phyloP scores from a whole-genome alignment of 352 stramenopile species.

The Aphanomyces astaci region DNA sequence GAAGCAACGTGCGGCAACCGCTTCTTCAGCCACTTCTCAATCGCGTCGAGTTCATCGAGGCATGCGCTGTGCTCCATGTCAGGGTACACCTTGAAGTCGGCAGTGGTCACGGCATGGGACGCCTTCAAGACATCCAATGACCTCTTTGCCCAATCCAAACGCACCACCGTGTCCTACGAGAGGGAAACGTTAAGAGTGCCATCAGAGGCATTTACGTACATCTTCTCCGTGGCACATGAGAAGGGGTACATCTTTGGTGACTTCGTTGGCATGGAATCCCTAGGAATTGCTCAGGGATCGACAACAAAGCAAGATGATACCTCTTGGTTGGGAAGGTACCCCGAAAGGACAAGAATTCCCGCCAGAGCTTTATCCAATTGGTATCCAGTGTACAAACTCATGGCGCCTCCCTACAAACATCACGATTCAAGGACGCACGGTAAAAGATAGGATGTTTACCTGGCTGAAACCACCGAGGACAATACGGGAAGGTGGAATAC shows the following conservation, averaged over 20 bases:
- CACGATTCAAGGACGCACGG: neutral
- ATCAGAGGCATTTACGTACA: neutral
- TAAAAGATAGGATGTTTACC: slow-evolving; percentile 7
- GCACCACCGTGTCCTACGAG: slow-evolving; percentile 44
- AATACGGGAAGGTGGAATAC: slow-evolving; percentile 84
- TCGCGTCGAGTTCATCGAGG: slow-evolving; percentile 59
- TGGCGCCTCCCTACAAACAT: slow-evolving; percentile 59
- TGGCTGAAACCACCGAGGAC: slow-evolving; percentile 93
- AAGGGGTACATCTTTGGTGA: slow-evolving; percentile 52
- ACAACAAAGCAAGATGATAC: slow-evolving; percentile 25
- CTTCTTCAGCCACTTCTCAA: slow-evolving; percentile 50
- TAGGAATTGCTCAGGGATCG: slow-evolving; percentile 22
- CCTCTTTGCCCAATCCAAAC: slow-evolving; percentile 48
- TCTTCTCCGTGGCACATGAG: slow-evolving; percentile 72
- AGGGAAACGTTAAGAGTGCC: neutral
- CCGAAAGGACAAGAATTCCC: slow-evolving; percentile 61
- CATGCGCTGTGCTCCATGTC: slow-evolving; percentile 57
- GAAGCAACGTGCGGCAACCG: slow-evolving; percentile 32
- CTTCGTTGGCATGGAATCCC: slow-evolving; percentile 42
- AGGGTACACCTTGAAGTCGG: slow-evolving; percentile 57
- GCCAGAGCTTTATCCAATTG: slow-evolving; percentile 52
- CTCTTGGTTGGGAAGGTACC: slow-evolving; percentile 53
- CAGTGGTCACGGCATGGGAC: slow-evolving; percentile 35
- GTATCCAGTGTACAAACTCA: slow-evolving; percentile 82
- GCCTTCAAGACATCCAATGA: slow-evolving; percentile 53